phyloP scores from a whole-genome alignment of 352 stramenopile genomes.

The Phytophthora quininea region DNA sequence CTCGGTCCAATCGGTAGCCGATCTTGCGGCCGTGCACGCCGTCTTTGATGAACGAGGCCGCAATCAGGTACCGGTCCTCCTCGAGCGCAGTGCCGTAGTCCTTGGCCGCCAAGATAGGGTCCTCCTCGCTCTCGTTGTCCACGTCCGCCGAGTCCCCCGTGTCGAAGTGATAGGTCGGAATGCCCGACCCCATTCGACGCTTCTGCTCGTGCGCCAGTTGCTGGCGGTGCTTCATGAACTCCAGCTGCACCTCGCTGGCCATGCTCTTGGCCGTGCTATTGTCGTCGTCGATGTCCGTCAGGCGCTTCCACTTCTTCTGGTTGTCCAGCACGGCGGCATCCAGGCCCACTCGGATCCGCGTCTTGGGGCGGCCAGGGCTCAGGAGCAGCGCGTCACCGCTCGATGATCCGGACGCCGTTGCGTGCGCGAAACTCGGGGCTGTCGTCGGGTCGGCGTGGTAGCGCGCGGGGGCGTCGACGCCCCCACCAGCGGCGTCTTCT shows the following conservation, averaged over 20 bases:
- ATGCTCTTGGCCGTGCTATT: conserved; percentile 86
- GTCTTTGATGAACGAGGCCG: conserved; percentile 80
- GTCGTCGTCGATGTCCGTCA: conserved; percentile 78
- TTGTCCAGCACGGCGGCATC: conserved; percentile 75
- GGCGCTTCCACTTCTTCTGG: conserved; percentile 84
- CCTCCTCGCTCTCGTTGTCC: conserved; percentile 30
- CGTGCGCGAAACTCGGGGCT: not conserved
- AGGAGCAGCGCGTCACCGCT: conserved; percentile 4
- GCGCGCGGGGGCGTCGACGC: conserved; percentile 1
- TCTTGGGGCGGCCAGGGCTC: conserved; percentile 29
- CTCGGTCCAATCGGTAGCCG: conserved; percentile 74
- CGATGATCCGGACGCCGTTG: conserved; percentile 1
- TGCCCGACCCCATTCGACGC: conserved; percentile 37
- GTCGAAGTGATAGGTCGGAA: conserved; percentile 49
- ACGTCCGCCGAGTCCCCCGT: conserved; percentile 10
- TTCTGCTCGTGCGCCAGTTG: conserved; percentile 50
- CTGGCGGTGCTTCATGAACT: conserved; percentile 71
- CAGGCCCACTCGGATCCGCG: conserved; percentile 59
- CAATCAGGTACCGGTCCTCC: conserved; percentile 77
- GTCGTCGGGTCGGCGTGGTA: conserved; percentile 12
- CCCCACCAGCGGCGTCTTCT: conserved; percentile 49
- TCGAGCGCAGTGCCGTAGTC: conserved; percentile 45
- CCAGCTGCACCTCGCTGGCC: conserved; percentile 76
- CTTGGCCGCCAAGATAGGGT: conserved; percentile 33
- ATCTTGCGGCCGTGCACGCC: conserved; percentile 87